Evolutionary conservation across 2,329 filamentous ascomycete species (phyloP).

Genomic region (Aureobasidium sp.): DNA sequence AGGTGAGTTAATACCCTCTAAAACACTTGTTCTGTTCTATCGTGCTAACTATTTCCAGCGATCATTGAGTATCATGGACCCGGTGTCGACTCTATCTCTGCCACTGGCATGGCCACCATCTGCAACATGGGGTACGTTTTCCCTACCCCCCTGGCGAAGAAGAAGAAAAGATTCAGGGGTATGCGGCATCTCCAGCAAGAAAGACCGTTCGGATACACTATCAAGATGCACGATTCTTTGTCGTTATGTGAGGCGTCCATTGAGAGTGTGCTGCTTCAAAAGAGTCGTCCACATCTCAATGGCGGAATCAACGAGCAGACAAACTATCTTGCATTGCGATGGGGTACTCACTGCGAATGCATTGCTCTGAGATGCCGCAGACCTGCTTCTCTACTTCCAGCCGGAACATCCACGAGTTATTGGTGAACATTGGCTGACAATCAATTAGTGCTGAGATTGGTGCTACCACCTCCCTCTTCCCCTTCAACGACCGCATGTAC

Average conservation of each 20-base stretch:
- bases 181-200: not conserved
- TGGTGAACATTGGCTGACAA: conserved; percentile 4
- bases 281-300: not conserved
- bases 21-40: no score
- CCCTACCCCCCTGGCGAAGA: conserved; percentile 1
- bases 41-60: no score
- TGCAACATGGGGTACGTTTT: conserved; percentile 44
- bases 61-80: no score
- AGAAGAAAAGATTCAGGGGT: not conserved
- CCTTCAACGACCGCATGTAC: conserved; percentile 97
- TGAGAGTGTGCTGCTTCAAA: not conserved
- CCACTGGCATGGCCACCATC: conserved; percentile 68
- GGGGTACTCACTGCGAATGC: not conserved
- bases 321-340: not conserved
- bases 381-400: not conserved
- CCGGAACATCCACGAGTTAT: not conserved
- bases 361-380: not conserved
- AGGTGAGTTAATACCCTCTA: no score
- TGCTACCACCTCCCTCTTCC: conserved; percentile 90
- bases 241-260: not conserved
- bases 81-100: conserved; percentile 64
- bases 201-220: not conserved
- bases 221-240: not conserved
- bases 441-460: conserved; percentile 55
- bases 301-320: not conserved